These are phyloP conservation scores for Phylloporus sp. DNA, from an alignment of 768 basidiomycete genomes.

Conservation along the genomic window DNA sequence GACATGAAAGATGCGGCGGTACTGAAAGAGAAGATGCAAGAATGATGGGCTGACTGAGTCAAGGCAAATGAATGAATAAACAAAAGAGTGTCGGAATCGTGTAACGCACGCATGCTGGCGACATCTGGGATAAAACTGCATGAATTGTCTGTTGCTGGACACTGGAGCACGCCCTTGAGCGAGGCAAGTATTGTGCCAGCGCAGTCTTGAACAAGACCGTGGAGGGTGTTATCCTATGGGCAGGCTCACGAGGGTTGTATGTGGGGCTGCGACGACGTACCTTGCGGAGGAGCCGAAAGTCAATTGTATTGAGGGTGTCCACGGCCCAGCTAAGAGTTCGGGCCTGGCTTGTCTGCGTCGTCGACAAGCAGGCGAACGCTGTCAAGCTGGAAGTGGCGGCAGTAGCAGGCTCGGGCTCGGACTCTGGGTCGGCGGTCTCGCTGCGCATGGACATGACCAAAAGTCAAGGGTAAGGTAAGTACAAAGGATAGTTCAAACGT, in stretches of 20 bases:
- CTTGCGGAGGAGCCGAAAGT: slow-evolving; percentile 30
- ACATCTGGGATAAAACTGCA: slow-evolving; percentile 11
- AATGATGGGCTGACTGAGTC: slow-evolving; percentile 30
- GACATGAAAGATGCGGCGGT: slow-evolving; percentile 46
- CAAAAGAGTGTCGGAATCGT: neutral
- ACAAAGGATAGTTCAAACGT: neutral
- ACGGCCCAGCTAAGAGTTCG: slow-evolving; percentile 22
- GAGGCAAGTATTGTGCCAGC: slow-evolving; percentile 32
- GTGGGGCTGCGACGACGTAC: slow-evolving; percentile 7
- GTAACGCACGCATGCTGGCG: slow-evolving; percentile 20
- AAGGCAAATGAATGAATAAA: slow-evolving; percentile 7
- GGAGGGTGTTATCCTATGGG: slow-evolving; percentile 32
- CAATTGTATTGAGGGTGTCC: slow-evolving; percentile 23
- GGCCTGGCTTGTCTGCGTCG: slow-evolving; percentile 3
- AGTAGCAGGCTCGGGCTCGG: slow-evolving; percentile 30
- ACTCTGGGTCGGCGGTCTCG: slow-evolving; percentile 62
- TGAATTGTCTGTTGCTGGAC: neutral
- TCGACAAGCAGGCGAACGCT: slow-evolving; percentile 18
- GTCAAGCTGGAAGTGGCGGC: slow-evolving; percentile 15
- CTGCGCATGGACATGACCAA: slow-evolving; percentile 34
- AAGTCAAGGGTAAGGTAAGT: neutral
- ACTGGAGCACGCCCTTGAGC: slow-evolving; percentile 25
- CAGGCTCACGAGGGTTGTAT: neutral
- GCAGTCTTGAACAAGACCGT: slow-evolving; percentile 33
- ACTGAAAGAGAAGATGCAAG: slow-evolving; percentile 44